phyloP scores from a whole-genome alignment of 345 rosid genomes.

The Hibiscus mutabilis region DNA sequence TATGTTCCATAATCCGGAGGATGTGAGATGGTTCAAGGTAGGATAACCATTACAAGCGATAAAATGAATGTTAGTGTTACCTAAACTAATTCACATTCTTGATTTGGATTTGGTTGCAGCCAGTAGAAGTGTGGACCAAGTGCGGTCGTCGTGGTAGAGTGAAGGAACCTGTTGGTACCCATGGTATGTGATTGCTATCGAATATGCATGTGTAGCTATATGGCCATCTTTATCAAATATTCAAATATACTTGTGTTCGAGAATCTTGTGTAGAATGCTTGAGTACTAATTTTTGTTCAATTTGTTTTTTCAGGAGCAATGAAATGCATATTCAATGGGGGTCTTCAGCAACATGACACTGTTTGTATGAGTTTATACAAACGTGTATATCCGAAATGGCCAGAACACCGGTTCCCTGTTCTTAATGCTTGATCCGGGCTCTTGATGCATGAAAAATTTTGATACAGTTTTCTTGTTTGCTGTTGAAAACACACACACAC shows the following conservation, averaged over 20 bases:
- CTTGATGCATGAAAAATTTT: too few species aligned
- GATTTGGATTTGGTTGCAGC: conserved; percentile 39
- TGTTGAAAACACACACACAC: neutral
- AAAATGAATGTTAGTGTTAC: neutral
- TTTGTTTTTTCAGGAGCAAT: conserved; percentile 50
- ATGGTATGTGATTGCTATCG: conserved; percentile 43
- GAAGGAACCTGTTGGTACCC: conserved; percentile 93
- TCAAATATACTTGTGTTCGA: neutral
- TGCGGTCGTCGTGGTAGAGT: conserved; percentile 80
- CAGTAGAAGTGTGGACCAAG: conserved; percentile 87
- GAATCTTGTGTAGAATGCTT: neutral
- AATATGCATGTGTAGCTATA: neutral
- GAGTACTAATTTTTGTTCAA: neutral
- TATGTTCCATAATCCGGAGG: conserved; percentile 94
- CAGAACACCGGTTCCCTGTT: conserved; percentile 56
- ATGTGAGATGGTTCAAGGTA: conserved; percentile 98
- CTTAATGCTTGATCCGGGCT: conserved; percentile 17
- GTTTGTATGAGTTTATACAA: conserved; percentile 88
- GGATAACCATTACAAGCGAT: neutral
- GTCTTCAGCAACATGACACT: conserved; percentile 78
- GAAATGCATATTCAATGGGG: conserved; percentile 84
- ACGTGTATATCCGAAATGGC: conserved; percentile 93
- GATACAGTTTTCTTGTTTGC: too few species aligned
- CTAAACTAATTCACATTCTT: conserved; percentile 8
- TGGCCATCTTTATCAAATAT: neutral